phyloP scores from a whole-genome alignment of 495 filamentous ascomycete genomes.

The Penicillium coffeae region DNA sequence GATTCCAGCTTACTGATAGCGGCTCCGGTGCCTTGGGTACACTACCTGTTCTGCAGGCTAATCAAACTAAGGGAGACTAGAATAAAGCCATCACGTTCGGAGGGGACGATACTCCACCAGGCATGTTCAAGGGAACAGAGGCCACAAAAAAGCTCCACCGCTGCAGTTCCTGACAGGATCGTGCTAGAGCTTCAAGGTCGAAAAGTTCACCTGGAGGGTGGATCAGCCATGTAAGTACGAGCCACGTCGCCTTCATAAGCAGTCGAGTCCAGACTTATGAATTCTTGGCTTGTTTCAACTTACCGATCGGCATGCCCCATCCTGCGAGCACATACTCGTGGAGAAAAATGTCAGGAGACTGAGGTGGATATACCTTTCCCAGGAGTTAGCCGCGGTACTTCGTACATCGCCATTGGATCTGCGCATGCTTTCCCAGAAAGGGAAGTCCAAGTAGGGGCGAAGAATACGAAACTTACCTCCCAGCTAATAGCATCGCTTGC shows the following conservation, averaged over 20 bases:
- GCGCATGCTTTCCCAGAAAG: not conserved
- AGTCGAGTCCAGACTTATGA: not conserved
- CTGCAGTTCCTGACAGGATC: constrained; percentile 39
- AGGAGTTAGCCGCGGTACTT: constrained; percentile 4
- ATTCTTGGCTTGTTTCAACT: constrained; percentile 1
- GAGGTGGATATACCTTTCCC: constrained; percentile 30
- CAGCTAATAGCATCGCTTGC: constrained; percentile 28
- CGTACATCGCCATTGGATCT: too few species aligned
- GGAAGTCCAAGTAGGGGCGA: not conserved
- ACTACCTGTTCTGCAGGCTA: too few species aligned
- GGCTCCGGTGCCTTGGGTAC: not conserved
- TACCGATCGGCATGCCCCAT: constrained; percentile 57
- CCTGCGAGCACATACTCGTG: constrained; percentile 53
- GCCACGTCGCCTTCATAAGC: too few species aligned
- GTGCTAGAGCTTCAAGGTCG: constrained; percentile 52
- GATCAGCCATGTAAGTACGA: not conserved
- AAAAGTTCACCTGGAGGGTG: constrained; percentile 50
- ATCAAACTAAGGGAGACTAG: too few species aligned
- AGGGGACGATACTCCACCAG: constrained; percentile 40
- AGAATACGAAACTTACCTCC: constrained; percentile 25
- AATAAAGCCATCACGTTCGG: constrained; percentile 40
- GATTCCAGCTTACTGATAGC: too few species aligned
- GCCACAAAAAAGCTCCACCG: constrained; percentile 44
- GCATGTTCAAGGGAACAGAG: constrained; percentile 42
- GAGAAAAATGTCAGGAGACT: constrained; percentile 32